phyloP scores from a whole-genome alignment of 331 rosid species.

The Saraca asoca region DNA sequence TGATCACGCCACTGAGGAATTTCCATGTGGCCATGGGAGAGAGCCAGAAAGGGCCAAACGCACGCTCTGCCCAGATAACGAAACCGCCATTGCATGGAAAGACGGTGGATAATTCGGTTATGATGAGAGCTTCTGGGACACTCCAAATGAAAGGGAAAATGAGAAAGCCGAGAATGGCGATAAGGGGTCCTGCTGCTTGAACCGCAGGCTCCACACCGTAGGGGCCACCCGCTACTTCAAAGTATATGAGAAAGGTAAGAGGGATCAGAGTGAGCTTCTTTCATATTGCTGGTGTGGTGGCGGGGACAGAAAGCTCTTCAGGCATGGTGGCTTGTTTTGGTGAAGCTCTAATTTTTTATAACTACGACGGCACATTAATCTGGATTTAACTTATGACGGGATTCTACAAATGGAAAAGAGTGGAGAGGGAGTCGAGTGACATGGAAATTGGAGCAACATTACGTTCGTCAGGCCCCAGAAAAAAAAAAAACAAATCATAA shows the following conservation, averaged over 20 bases:
- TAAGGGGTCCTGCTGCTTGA: constrained; percentile 44
- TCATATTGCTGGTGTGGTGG: neutral
- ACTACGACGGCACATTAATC: no score
- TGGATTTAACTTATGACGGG: no score
- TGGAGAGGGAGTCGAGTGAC: no score
- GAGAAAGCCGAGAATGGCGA: constrained; percentile 39
- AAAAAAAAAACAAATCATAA: no score
- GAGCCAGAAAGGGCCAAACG: constrained; percentile 42
- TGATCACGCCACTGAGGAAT: constrained; percentile 36
- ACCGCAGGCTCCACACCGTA: constrained; percentile 47
- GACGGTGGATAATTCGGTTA: constrained; percentile 43
- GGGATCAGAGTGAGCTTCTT: constrained; percentile 41
- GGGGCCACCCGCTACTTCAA: constrained; percentile 49
- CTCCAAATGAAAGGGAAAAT: constrained; percentile 46
- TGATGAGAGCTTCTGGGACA: constrained; percentile 45
- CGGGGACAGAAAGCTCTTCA: neutral
- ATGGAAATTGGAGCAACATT: no score
- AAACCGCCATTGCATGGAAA: constrained; percentile 46
- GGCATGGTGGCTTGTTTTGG: neutral
- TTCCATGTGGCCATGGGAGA: constrained; percentile 44
- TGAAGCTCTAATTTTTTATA: no score
- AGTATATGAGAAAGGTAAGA: constrained; percentile 44
- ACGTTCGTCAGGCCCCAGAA: no score
- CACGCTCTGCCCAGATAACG: constrained; percentile 41
- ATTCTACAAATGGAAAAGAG: no score